Percentiles rank a stretch among this genome's conserved stretches.
These are phyloP conservation scores for Adansonia digitata DNA, from an alignment of 345 rosid genomes.

Conservation along the genomic window DNA sequence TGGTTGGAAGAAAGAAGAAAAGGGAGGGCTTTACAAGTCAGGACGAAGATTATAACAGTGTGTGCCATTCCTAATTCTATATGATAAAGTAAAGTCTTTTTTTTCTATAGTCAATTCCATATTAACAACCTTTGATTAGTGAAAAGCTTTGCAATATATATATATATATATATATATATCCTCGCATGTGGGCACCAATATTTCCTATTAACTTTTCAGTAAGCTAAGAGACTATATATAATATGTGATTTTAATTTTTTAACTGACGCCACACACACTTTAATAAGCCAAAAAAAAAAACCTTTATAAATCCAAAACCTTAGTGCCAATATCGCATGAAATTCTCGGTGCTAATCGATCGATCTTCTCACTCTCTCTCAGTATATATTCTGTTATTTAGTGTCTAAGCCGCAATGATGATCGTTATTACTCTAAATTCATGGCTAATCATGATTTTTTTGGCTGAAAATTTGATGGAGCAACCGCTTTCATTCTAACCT, in stretches of 20 bases:
- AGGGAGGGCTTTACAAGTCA: background rate
- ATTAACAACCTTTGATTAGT: background rate
- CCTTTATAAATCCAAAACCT: background rate
- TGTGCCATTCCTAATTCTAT: too few relatives aligned
- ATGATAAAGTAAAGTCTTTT: background rate
- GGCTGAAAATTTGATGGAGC: constrained; percentile 60
- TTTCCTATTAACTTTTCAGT: background rate
- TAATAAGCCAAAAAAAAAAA: too few relatives aligned
- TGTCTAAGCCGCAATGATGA: constrained; percentile 59
- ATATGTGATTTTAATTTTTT: background rate
- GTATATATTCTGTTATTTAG: constrained; percentile 42
- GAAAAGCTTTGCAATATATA: background rate
- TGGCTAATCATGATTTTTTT: constrained; percentile 50
- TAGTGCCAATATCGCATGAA: background rate
- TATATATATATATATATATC: too few relatives aligned
- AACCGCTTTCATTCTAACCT: constrained; percentile 46
- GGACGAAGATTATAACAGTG: background rate
- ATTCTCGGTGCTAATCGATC: too few relatives aligned
- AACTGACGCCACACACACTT: background rate
- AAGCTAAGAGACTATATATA: background rate
- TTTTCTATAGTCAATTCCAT: background rate
- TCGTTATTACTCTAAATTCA: constrained; percentile 38
- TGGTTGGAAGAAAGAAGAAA: background rate
- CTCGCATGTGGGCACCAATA: background rate
- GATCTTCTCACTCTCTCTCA: background rate